Conservation (phyloP, 495 filamentous ascomycete species). For the Tuber brumale region DNA sequence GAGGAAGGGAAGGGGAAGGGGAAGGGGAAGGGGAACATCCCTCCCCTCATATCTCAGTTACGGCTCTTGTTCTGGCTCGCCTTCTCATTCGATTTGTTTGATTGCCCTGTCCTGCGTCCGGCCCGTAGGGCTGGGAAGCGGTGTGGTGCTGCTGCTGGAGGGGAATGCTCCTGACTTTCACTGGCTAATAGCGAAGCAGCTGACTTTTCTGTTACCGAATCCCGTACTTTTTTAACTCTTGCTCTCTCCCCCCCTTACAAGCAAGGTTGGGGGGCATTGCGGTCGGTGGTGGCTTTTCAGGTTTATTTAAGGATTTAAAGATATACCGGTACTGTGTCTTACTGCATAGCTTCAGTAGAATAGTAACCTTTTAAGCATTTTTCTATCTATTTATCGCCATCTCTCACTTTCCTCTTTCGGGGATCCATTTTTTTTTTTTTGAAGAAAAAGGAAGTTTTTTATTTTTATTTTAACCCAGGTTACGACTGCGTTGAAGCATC, state of each 20-base stretch:
- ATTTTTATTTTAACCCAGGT: neutral
- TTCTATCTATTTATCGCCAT: neutral
- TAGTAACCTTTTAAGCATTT: neutral
- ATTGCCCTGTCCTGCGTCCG: constrained; percentile 35
- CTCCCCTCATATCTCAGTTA: constrained; percentile 38
- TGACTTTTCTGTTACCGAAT: constrained; percentile 35
- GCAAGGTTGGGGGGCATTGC: constrained; percentile 20
- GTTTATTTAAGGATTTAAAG: neutral
- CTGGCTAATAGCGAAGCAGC: constrained; percentile 34
- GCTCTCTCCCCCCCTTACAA: constrained; percentile 19
- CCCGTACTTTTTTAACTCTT: constrained; percentile 23
- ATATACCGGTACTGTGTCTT: neutral
- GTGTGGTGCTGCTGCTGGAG: constrained; percentile 21
- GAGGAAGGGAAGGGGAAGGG: constrained; percentile 16
- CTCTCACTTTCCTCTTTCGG: neutral
- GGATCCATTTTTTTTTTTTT: neutral
- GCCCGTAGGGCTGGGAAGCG: constrained; percentile 33
- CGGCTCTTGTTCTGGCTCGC: constrained; percentile 26
- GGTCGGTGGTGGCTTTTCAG: neutral
- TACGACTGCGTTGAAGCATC: neutral
- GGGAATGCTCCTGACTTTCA: constrained; percentile 24
- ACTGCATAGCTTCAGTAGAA: neutral
- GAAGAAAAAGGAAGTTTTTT: neutral
- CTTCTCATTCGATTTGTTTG: constrained; percentile 38
- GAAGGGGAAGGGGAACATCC: constrained; percentile 17